Evolutionary conservation across 2,329 filamentous ascomycete genomes (phyloP), one percentile per base, ranked within the genome.

Genomic region (Fusarium illudens): DNA sequence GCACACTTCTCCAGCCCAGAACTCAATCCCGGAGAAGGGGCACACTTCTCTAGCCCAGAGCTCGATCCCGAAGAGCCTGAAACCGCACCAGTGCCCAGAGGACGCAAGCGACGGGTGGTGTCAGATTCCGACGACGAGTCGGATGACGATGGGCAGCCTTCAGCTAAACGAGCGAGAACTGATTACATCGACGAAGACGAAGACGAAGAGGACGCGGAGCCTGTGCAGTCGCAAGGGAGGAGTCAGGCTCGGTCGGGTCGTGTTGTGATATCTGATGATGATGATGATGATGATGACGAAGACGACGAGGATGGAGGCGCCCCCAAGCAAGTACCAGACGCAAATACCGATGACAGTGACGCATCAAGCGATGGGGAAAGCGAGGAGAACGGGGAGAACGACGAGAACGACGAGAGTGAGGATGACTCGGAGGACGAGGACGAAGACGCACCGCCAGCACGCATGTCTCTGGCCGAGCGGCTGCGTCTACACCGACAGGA

Each of bases 1-100:
- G 71, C 71, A 13, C 66, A 71, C 2, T 78, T 78, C 22, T 79
- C 76, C 1, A 78, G 75, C 6, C 77, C 75, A 0, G 76, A 79
- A 20, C 64, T 65, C 1, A 64, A 70, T 12, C 37, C 52, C 8
- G 34, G 75, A 69, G 9, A 65, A n/a, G 67, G 58, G 1, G 71
- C 71, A 13, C 66, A 71, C 2, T 78, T 78, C 22, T 79, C 76
- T 1, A 78, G 75, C 6, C 77, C 75, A 0, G 76, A 79, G 19
- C 64, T 65, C 1, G 66, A 70, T 12, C 37, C 52, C 8, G 34
- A 75, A 69, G 9, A 65, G n/a, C 39, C 20, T 13, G 67, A 65
- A n/a, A 25, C 70, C 6, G 54, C 44, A 1, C 44, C 64, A 0
- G 48, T 53, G 0, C 69, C 51, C 13, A 42, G 74, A 9, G 65